Conservation (phyloP, 768 basidiomycete genomes). For the Leucocoprinus birnbaumii region DNA sequence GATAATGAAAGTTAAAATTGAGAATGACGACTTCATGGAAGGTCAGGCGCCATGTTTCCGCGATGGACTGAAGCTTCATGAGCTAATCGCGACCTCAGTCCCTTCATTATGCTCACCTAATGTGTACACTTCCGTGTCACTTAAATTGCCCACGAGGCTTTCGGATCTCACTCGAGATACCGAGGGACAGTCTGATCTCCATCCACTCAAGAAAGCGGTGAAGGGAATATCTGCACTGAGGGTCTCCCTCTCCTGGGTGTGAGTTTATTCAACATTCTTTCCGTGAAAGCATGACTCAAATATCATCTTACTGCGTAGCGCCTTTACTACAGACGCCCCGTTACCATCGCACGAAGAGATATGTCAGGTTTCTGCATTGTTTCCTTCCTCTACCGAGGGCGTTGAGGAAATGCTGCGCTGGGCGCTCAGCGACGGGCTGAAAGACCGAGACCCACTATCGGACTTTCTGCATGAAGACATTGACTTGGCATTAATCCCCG, state of each 20-base stretch:
- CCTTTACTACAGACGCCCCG: constrained; percentile 8
- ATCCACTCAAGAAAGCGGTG: constrained; percentile 44
- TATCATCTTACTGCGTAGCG: not conserved
- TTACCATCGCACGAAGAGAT: constrained; percentile 9
- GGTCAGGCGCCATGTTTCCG: constrained; percentile 30
- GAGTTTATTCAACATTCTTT: constrained; percentile 14
- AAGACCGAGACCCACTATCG: not conserved
- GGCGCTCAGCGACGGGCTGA: not conserved
- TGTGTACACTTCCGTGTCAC: constrained; percentile 29
- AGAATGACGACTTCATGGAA: constrained; percentile 52
- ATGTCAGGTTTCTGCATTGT: not conserved
- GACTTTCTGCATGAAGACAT: constrained; percentile 1
- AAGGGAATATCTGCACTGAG: constrained; percentile 58
- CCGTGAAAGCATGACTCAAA: not conserved
- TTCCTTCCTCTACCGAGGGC: not conserved
- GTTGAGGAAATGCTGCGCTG: not conserved
- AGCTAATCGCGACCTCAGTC: constrained; percentile 33
- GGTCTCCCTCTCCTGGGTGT: constrained; percentile 71
- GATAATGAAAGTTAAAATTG: constrained; percentile 55
- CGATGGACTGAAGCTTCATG: not conserved
- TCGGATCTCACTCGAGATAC: not conserved
- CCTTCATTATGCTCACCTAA: constrained; percentile 56
- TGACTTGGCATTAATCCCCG: not conserved
- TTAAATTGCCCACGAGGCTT: constrained; percentile 27
- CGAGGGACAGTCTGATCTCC: constrained; percentile 11